These are phyloP conservation scores for Glycine tomentella DNA, from an alignment of 306 rosid species.

Conservation along the genomic window DNA sequence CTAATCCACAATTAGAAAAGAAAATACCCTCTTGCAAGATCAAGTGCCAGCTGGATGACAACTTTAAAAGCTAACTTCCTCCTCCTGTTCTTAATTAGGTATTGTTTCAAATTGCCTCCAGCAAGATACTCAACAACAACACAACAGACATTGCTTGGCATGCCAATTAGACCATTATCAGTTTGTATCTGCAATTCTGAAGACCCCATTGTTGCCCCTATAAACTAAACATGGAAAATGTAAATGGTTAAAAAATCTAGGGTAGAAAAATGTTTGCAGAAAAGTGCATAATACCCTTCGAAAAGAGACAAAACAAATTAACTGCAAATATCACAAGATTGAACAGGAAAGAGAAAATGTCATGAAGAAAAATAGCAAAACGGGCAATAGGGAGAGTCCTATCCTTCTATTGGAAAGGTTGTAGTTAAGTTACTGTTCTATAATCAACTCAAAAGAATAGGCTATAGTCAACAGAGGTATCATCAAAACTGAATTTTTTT, in stretches of 20 bases:
- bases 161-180: constrained; percentile 83
- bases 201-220: constrained; percentile 96
- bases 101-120: constrained; percentile 85
- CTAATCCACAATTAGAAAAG: constrained; percentile 40
- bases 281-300: constrained; percentile 14
- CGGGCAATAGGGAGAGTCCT: background rate
- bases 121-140: constrained; percentile 96
- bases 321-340: constrained; percentile 37
- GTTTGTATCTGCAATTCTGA: constrained; percentile 91
- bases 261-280: constrained; percentile 22
- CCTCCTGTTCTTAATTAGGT: constrained; percentile 89
- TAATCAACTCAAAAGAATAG: constrained; percentile 10
- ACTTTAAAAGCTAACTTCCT: constrained; percentile 92
- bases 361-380: constrained; percentile 1
- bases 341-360: constrained; percentile 29
- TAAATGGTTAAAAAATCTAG: constrained; percentile 11
- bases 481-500: background rate
- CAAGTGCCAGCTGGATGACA: constrained; percentile 90
- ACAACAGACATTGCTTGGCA: constrained; percentile 94
- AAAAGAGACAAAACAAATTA: background rate
- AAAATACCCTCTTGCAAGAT: constrained; percentile 95
- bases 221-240: constrained; percentile 66
- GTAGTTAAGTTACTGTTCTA: constrained; percentile 21
- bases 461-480: constrained; percentile 22
- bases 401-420: background rate